Evolutionary conservation across 306 rosid genomes (phyloP).

Genomic region (Citrullus colocynthis): DNA sequence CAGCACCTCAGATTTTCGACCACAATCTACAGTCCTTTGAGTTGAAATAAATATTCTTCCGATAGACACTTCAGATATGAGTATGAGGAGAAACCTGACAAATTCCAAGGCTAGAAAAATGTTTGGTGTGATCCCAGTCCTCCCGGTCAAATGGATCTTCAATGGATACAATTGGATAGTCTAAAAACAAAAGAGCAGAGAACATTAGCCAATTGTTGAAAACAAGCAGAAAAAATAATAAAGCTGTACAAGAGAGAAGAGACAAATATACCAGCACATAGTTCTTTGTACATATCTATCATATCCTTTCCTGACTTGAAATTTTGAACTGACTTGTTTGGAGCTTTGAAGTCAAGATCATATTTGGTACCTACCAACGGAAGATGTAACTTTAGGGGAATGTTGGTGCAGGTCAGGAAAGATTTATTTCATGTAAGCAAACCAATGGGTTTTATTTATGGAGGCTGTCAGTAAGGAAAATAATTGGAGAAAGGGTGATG

Average conservation of each 20-base stretch:
- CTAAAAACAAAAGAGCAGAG: conserved; percentile 24
- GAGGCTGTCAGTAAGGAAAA: background rate
- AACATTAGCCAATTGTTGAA: conserved; percentile 5
- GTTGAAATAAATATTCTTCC: conserved; percentile 1
- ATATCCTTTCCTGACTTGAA: conserved; percentile 84
- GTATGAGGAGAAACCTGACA: conserved; percentile 51
- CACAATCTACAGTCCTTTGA: background rate
- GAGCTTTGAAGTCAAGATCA: conserved; percentile 66
- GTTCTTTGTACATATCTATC: conserved; percentile 61
- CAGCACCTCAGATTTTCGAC: background rate
- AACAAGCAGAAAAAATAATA: background rate
- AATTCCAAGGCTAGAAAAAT: conserved; percentile 48
- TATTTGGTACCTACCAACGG: conserved; percentile 66
- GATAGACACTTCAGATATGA: background rate
- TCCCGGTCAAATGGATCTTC: conserved; percentile 97
- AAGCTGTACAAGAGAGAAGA: conserved; percentile 8
- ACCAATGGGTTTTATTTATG: background rate
- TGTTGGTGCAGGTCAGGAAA: background rate
- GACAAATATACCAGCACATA: conserved; percentile 51
- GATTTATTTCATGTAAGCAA: background rate
- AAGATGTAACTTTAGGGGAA: background rate
- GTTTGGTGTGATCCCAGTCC: conserved; percentile 84
- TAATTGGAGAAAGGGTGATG: background rate
- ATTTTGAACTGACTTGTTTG: conserved; percentile 65
- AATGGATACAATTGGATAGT: conserved; percentile 72